phyloP scores from a whole-genome alignment of 805 yeast genomes.

The Yarrowia alimentaria region DNA sequence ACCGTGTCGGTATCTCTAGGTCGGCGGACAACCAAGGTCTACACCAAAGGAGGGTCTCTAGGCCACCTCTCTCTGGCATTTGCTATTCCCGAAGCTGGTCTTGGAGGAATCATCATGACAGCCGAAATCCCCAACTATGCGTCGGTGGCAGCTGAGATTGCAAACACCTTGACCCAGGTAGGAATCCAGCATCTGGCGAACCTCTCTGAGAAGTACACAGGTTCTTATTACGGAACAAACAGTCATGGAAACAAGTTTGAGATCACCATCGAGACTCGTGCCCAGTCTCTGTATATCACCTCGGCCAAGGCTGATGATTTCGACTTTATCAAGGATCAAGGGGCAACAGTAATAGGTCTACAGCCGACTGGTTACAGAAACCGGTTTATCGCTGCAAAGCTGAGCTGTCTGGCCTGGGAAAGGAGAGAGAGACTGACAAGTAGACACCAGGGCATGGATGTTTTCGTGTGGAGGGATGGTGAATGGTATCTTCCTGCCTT shows the following conservation, averaged over 20 bases:
- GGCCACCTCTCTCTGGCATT: conserved; percentile 15
- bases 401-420: conserved; percentile 3
- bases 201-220: conserved; percentile 2
- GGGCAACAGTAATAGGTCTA: not conserved
- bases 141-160: not conserved
- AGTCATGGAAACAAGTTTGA: not conserved
- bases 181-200: not conserved
- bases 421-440: conserved; percentile 3
- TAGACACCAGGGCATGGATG: conserved; percentile 7
- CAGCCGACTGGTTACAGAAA: not conserved
- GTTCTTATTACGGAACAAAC: not conserved
- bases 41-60: conserved; percentile 15
- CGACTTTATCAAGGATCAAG: not conserved
- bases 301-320: not conserved
- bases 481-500: conserved; percentile 4
- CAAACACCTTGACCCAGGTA: not conserved
- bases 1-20: conserved; percentile 12
- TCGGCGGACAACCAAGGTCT: conserved; percentile 11
- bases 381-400: not conserved
- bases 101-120: conserved; percentile 11
- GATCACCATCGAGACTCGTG: not conserved
- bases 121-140: conserved; percentile 12
- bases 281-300: conserved; percentile 17
- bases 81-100: conserved; percentile 8
- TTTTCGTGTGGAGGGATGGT: conserved; percentile 3